These are phyloP conservation scores for Fusarium solani-melongenae DNA, from an alignment of 2,329 filamentous ascomycete genomes.

Conservation along the genomic window DNA sequence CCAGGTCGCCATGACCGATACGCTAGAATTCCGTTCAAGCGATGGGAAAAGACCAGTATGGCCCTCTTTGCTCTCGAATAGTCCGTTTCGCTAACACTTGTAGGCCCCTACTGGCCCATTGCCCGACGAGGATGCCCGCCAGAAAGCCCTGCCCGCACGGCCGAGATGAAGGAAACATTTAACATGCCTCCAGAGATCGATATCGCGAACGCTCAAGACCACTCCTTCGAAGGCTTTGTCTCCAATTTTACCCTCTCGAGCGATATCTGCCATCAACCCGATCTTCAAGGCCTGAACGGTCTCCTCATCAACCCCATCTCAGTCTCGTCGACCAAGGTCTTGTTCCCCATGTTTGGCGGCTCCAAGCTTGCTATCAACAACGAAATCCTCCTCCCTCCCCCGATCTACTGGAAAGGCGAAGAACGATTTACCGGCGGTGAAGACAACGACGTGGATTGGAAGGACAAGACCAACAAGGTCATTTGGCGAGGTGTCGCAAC, in stretches of 20 bases:
- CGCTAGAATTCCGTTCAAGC: constrained; percentile 52
- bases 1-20: constrained; percentile 51
- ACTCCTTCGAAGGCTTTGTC: constrained; percentile 68
- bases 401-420: constrained; percentile 75
- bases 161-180: constrained; percentile 57
- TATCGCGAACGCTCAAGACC: constrained; percentile 57
- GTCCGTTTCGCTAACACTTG: constrained; percentile 6
- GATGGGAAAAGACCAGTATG: constrained; percentile 65
- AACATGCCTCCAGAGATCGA: constrained; percentile 57
- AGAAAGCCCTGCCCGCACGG: constrained; percentile 67
- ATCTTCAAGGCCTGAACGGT: constrained; percentile 71
- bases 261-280: constrained; percentile 74
- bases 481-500: constrained; percentile 77
- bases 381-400: constrained; percentile 75
- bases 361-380: constrained; percentile 77
- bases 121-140: constrained; percentile 71
- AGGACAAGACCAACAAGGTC: constrained; percentile 62
- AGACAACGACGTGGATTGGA: constrained; percentile 66
- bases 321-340: constrained; percentile 64
- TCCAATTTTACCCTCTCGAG: constrained; percentile 70
- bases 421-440: constrained; percentile 69
- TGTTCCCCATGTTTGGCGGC: constrained; percentile 75
- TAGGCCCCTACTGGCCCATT: constrained; percentile 67
- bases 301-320: constrained; percentile 72
- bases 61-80: neutral